Evolutionary conservation across 331 rosid genomes (phyloP), one percentile per base, ranked within the genome.

Genomic region (Telfairia occidentalis): DNA sequence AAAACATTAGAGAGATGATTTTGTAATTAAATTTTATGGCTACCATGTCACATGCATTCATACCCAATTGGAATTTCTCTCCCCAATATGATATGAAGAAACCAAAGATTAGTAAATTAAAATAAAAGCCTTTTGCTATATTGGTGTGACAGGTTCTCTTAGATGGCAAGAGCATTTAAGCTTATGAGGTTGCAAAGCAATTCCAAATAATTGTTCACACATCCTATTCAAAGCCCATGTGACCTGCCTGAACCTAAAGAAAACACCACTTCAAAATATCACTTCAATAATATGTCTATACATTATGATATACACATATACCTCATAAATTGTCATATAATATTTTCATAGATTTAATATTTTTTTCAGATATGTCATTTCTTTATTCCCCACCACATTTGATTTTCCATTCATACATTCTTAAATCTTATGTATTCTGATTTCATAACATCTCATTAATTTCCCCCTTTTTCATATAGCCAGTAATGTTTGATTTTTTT

Each of bases 101-200:
- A 55, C 5, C 9, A 8, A 53, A 23, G 9, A 54, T 54, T 54
- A 54, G 24, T 9, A 3, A 54, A 54, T 23, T 23, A 29, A 29
- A 59, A 59, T 59, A 6, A 7, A 59, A 59, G 13, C 0, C 23
- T 7, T 2, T 2, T 61, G 18, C 12, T 29, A 16, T 60, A 30
- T 60, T 30, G 15, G 69, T 61, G 43, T 61, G 69, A 58, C 69
- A 61, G 43, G 15, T 61, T 61, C 3, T 32, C 26, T 61, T 61
- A 61, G 69, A 61, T 32, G 69, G 69, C 66, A 61, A 60, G 30
- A 61, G 23, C 69, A 61, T 28, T 58, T 58, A 58, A 55, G 34
- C 3, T 55, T 58, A 28, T 26, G 11, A 19, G 58, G 29, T 52
- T 54, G 15, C 32, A 23, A 54, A 55, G 23, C 1, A 55, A 23